Evolutionary conservation across 2,329 filamentous ascomycete species (phyloP), one percentile per base, ranked within the genome.

Genomic region (Cordyceps cateniannulata): DNA sequence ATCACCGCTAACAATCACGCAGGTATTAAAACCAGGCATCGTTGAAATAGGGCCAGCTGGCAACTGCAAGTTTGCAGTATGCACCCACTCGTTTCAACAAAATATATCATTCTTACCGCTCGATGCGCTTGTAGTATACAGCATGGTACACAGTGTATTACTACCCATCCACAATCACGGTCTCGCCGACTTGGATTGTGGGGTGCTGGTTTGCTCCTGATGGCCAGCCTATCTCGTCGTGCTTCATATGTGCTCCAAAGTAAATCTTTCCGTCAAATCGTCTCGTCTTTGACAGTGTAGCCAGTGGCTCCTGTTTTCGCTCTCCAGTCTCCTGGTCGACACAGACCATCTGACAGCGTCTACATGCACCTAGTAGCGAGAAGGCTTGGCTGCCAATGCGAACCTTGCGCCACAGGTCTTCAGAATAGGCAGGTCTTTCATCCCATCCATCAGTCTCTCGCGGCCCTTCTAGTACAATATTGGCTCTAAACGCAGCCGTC

Each of bases 301-400:
- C 84, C 69, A 95, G 96, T 0, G 95, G 95, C 72, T 98, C 95
- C 64, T 91, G 85, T 64, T 86, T 85, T 71, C 86, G 89, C 64
- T 85, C 81, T 0, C 86, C 92, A 14, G 88, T 96, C 51, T 85
- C 79, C 72, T 97, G 95, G 69, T 99, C 87, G 50, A 98, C 85
- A 70, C 93, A 97, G 10, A 99, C 88, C 93, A 99, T 98, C 72
- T 96, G 92, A 67, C 95, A 99, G 62, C 95, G 80, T 63, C 91
- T 84, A 69, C 95, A 99, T 3, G 89, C 84, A 0, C 93, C 93
- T 5, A 98, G 76, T 68, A 96, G 84, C 63, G 88, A 80, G 67
- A 91, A 89, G 10, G 75, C 72, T 62, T 87, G 80, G 2, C 72
- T 66, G 1, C 88, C 89, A 61, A 97, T 88, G 9, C 75, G 79